Percentiles rank a stretch among this genome's conserved stretches.
Conservation (phyloP, 768 basidiomycete genomes). For the Gymnopilus dilepis region DNA sequence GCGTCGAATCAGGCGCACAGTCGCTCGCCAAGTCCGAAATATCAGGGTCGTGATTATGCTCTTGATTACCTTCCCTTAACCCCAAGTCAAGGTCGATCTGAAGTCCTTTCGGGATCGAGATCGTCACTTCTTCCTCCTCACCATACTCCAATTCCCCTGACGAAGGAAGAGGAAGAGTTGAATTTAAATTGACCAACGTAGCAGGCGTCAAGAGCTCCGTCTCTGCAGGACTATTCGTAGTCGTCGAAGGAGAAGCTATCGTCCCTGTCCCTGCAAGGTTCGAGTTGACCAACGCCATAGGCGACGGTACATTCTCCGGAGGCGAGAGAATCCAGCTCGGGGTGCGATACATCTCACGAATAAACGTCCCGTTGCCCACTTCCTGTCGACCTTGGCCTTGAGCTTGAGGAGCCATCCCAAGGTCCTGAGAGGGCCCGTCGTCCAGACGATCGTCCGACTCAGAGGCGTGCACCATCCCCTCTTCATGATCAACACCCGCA, state of each 20-base stretch:
- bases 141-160: conserved; percentile 11
- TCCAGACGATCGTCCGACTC: not conserved
- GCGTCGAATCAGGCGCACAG: conserved; percentile 28
- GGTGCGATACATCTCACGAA: conserved; percentile 32
- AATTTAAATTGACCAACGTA: conserved; percentile 29
- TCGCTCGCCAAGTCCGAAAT: conserved; percentile 11
- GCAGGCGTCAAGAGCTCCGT: conserved; percentile 30
- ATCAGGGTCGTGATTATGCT: no score
- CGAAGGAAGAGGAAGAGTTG: no score
- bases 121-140: conserved; percentile 27
- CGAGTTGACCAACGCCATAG: conserved; percentile 27
- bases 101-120: conserved; percentile 28
- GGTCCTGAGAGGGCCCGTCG: not conserved
- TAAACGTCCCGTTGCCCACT: conserved; percentile 29
- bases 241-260: conserved; percentile 2
- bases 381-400: conserved; percentile 13
- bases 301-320: conserved; percentile 32
- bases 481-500: not conserved
- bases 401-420: not conserved
- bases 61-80: not conserved
- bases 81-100: conserved; percentile 21
- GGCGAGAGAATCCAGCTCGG: conserved; percentile 34
- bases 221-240: conserved; percentile 11
- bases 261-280: not conserved
- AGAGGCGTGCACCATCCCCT: not conserved